phyloP scores from a whole-genome alignment of 2,329 filamentous ascomycete genomes.

The Colletotrichum abscissum region DNA sequence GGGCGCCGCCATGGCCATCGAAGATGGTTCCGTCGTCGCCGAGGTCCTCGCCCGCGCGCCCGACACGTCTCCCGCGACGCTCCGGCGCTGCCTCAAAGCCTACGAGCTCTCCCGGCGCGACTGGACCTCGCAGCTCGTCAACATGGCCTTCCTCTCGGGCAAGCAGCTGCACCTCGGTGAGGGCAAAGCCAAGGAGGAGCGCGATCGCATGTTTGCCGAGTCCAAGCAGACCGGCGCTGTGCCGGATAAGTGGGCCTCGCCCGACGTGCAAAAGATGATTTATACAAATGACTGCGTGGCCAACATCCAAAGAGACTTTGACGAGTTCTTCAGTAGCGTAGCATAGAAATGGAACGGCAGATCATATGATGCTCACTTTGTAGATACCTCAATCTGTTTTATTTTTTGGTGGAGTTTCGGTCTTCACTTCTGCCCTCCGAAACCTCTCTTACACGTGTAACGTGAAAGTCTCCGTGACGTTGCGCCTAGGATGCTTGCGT shows the following conservation, averaged over 20 bases:
- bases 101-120: conserved; percentile 69
- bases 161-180: conserved; percentile 69
- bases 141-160: conserved; percentile 63
- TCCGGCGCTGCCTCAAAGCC: conserved; percentile 62
- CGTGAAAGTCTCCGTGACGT: conserved; percentile 11
- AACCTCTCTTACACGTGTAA: background rate
- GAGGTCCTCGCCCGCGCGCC: conserved; percentile 59
- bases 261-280: conserved; percentile 74
- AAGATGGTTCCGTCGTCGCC: conserved; percentile 72
- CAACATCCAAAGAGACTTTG: conserved; percentile 64
- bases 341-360: conserved; percentile 25
- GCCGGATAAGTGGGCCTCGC: conserved; percentile 78
- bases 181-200: conserved; percentile 68
- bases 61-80: conserved; percentile 47
- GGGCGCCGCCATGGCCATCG: conserved; percentile 75
- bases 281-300: conserved; percentile 72
- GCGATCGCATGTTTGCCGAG: conserved; percentile 66
- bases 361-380: background rate
- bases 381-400: background rate
- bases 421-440: background rate
- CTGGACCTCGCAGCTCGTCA: conserved; percentile 63
- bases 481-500: conserved; percentile 2
- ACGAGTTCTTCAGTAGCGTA: conserved; percentile 54
- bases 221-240: conserved; percentile 61
- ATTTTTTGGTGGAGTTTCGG: background rate